These are phyloP conservation scores for Phialophora macrospora DNA, from an alignment of 2,329 filamentous ascomycete genomes.

Conservation along the genomic window DNA sequence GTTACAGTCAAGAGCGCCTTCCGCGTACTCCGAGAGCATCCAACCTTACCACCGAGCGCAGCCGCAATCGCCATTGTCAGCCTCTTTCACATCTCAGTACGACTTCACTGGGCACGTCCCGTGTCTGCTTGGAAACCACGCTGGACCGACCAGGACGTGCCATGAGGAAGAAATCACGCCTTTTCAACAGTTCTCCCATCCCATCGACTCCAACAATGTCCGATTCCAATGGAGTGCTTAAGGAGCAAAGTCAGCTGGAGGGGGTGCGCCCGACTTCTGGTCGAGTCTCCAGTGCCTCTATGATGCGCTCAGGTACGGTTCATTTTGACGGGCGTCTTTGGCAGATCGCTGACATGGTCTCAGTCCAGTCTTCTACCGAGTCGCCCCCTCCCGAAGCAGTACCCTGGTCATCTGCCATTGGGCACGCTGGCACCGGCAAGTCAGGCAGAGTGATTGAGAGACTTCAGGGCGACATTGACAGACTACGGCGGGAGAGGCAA, in stretches of 20 bases:
- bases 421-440: slow-evolving; percentile 56
- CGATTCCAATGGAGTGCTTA: slow-evolving; percentile 36
- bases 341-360: slow-evolving; percentile 4
- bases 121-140: slow-evolving; percentile 14
- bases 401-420: slow-evolving; percentile 57
- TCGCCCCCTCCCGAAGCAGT: slow-evolving; percentile 40
- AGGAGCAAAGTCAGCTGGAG: slow-evolving; percentile 35
- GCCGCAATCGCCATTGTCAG: slow-evolving; percentile 1
- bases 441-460: slow-evolving; percentile 58
- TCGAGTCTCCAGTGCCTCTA: slow-evolving; percentile 35
- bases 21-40: not conserved
- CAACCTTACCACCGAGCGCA: slow-evolving; percentile 3
- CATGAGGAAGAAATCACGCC: slow-evolving; percentile 34
- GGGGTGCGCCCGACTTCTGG: slow-evolving; percentile 29
- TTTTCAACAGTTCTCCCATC: slow-evolving; percentile 28
- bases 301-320: slow-evolving; percentile 36
- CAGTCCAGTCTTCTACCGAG: slow-evolving; percentile 34
- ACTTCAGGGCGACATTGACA: slow-evolving; percentile 57
- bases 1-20: not conserved
- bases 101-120: slow-evolving; percentile 4
- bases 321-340: not conserved
- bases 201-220: slow-evolving; percentile 34
- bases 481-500: slow-evolving; percentile 53
- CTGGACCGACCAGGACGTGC: slow-evolving; percentile 22
- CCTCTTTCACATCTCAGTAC: not conserved